Percentiles rank a stretch among this genome's conserved stretches.
Evolutionary conservation across 1,139 yeast species (phyloP).

Genomic region (Diutina neorugosa): DNA sequence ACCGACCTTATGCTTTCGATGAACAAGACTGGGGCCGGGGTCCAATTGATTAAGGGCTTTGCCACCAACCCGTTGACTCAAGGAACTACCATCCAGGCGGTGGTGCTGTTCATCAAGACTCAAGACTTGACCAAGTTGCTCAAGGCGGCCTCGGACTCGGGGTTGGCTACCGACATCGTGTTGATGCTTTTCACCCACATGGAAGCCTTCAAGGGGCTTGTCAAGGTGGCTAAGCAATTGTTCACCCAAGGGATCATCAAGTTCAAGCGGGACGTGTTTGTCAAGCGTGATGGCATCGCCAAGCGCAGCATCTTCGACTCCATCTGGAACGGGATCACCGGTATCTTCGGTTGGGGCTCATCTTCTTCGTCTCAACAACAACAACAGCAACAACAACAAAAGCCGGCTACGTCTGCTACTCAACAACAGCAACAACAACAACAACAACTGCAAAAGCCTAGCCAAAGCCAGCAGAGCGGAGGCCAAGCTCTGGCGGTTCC

Average conservation of each 20-base stretch:
- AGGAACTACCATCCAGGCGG: background rate
- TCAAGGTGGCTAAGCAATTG: background rate
- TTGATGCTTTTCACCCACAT: conserved; percentile 1
- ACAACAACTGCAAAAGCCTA: background rate
- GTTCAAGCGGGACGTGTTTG: background rate
- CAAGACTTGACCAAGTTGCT: conserved; percentile 1
- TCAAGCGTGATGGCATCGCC: background rate
- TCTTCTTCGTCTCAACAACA: background rate
- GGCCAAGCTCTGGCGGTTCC: background rate
- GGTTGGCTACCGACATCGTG: background rate
- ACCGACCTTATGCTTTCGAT: background rate
- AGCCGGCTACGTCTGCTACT: background rate
- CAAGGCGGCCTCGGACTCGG: conserved; percentile 1
- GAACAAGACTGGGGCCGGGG: conserved; percentile 2
- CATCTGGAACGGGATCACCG: background rate
- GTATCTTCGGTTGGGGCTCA: background rate
- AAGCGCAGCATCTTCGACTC: background rate
- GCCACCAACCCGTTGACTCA: background rate
- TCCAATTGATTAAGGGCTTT: background rate
- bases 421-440: background rate
- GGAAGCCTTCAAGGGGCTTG: conserved; percentile 4
- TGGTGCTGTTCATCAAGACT: background rate
- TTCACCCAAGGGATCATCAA: background rate
- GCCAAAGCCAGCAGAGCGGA: too few species aligned
- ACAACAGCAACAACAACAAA: background rate